phyloP scores from a whole-genome alignment of 345 rosid species.

The Rhizophora mangle region DNA sequence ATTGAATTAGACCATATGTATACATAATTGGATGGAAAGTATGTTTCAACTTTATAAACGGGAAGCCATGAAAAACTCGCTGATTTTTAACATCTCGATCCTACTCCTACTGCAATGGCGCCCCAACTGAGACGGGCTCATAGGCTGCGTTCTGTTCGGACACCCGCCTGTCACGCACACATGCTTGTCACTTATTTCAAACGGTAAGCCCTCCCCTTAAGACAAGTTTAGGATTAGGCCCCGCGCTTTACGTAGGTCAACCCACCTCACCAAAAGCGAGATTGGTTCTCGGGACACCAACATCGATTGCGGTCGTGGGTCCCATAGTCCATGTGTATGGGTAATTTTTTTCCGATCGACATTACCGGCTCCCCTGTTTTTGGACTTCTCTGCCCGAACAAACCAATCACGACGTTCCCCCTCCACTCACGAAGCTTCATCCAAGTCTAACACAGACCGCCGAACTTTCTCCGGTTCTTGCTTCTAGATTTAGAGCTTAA shows the following conservation, averaged over 20 bases:
- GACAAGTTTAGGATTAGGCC: too few relatives aligned
- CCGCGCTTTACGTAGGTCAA: neutral
- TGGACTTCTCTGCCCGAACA: neutral
- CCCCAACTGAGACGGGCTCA: too few relatives aligned
- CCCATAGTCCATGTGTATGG: neutral
- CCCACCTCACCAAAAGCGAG: neutral
- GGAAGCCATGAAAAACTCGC: too few relatives aligned
- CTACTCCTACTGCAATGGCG: too few relatives aligned
- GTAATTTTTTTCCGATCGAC: neutral
- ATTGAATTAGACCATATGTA: too few relatives aligned
- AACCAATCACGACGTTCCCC: neutral
- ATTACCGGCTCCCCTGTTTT: neutral
- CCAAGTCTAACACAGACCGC: neutral
- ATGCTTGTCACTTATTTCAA: too few relatives aligned
- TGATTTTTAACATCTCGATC: too few relatives aligned
- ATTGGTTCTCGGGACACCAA: neutral
- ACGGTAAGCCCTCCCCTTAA: too few relatives aligned
- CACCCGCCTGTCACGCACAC: too few relatives aligned
- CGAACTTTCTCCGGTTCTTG: neutral
- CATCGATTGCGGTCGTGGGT: neutral
- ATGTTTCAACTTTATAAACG: too few relatives aligned
- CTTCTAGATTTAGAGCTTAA: neutral
- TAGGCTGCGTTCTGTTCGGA: too few relatives aligned
- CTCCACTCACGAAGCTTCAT: neutral
- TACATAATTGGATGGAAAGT: too few relatives aligned